Percentiles rank a stretch among this genome's conserved stretches.
These are phyloP conservation scores for Sarocladium kiliense DNA, from an alignment of 2,329 filamentous ascomycete species.

Conservation along the genomic window DNA sequence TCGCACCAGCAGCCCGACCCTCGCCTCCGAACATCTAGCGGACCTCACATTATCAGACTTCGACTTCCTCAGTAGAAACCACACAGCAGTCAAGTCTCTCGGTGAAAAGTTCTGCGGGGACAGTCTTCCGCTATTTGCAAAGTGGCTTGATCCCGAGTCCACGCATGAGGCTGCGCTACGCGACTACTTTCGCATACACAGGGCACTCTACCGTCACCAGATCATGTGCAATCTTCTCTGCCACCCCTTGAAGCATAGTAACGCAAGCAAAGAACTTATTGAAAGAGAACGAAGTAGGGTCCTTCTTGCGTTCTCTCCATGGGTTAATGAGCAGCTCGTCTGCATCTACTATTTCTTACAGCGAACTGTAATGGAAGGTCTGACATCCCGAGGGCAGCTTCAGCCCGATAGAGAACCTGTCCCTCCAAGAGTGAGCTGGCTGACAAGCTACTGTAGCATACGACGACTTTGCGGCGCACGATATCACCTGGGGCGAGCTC, in stretches of 20 bases:
- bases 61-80: constrained; percentile 3
- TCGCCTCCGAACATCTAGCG: not conserved
- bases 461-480: constrained; percentile 5
- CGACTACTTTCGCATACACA: constrained; percentile 8
- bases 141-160: not conserved
- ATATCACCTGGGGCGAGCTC: constrained; percentile 2
- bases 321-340: constrained; percentile 6
- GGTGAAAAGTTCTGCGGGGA: not conserved
- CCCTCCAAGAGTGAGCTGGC: not conserved
- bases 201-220: constrained; percentile 8
- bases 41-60: not conserved
- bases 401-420: not conserved
- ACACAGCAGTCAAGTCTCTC: not conserved
- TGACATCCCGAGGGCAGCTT: not conserved
- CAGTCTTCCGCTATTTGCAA: not conserved
- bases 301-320: not conserved
- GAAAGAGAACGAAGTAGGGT: not conserved
- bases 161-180: not conserved
- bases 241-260: not conserved
- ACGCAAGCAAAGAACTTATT: not conserved
- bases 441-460: constrained; percentile 1
- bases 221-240: constrained; percentile 3
- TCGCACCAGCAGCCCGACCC: not conserved
- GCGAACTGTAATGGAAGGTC: not conserved
- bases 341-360: constrained; percentile 4